Evolutionary conservation across 768 basidiomycete species (phyloP).

Genomic region (Podaxis pistillaris): DNA sequence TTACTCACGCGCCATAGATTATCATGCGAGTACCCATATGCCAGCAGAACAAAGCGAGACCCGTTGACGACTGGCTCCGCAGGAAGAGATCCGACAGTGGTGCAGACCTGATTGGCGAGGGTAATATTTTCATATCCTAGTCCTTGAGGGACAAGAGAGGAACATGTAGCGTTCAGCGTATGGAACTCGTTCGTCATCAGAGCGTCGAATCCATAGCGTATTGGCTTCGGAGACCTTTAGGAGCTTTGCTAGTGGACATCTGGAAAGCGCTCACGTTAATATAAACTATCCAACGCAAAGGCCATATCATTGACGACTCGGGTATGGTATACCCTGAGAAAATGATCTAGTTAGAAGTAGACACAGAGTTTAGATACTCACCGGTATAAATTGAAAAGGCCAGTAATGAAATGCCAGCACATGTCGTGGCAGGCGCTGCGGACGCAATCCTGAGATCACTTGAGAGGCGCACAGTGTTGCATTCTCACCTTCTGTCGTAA

Average conservation of each 20-base stretch:
- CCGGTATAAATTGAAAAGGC: conserved; percentile 32
- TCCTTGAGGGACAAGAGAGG: conserved; percentile 58
- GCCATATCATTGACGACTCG: conserved; percentile 62
- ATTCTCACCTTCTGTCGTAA: conserved; percentile 42
- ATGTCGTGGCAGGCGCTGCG: conserved; percentile 49
- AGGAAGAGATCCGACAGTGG: conserved; percentile 58
- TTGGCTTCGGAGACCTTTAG: too few species aligned
- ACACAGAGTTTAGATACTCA: not conserved
- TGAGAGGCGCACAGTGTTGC: too few species aligned
- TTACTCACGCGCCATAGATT: conserved; percentile 41
- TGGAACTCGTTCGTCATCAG: conserved; percentile 83
- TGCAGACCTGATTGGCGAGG: conserved; percentile 71
- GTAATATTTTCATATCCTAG: conserved; percentile 57
- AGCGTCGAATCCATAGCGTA: conserved; percentile 55
- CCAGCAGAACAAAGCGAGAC: conserved; percentile 43
- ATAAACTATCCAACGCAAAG: conserved; percentile 64
- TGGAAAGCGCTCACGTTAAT: conserved; percentile 44
- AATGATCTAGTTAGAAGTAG: not conserved
- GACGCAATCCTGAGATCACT: too few species aligned
- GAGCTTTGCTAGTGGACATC: too few species aligned
- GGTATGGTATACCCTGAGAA: conserved; percentile 41
- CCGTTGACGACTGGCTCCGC: conserved; percentile 64
- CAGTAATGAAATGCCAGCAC: conserved; percentile 45
- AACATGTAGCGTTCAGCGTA: conserved; percentile 58
- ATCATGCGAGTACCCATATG: conserved; percentile 41